A percentile compares a stretch with the other conserved stretches of the same genome.
Conservation (phyloP, 805 yeast species). For the Candida tibetensis region DNA sequence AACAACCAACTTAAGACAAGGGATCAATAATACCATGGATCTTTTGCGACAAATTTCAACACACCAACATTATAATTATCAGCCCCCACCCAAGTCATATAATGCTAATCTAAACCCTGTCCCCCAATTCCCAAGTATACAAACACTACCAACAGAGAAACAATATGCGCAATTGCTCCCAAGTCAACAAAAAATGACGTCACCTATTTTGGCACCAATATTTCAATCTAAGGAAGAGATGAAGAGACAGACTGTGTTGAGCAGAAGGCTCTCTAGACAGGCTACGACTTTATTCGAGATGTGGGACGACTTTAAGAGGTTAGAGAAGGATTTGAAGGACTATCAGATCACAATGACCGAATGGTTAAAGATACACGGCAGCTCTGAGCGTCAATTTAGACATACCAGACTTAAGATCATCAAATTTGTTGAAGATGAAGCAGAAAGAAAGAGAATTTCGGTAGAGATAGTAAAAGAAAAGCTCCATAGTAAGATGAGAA, state of each 20-base stretch:
- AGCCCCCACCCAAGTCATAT: neutral
- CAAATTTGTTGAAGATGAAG: constrained; percentile 29
- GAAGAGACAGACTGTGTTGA: constrained; percentile 19
- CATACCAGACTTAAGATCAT: constrained; percentile 29
- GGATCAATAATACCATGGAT: constrained; percentile 16
- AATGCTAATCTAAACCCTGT: constrained; percentile 2
- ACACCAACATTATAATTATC: constrained; percentile 1
- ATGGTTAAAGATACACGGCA: constrained; percentile 31
- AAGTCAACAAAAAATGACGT: neutral
- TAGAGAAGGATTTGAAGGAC: constrained; percentile 22
- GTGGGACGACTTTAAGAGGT: constrained; percentile 33
- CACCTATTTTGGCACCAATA: neutral
- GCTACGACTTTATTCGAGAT: constrained; percentile 28
- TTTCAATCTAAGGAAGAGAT: constrained; percentile 6
- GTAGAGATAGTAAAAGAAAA: constrained; percentile 25
- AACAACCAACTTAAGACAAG: constrained; percentile 12
- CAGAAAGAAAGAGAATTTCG: constrained; percentile 14
- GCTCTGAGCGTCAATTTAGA: constrained; percentile 27
- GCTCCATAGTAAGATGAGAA: constrained; percentile 27
- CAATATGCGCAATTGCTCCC: neutral
- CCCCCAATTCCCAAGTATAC: neutral
- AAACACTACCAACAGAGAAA: constrained; percentile 4
- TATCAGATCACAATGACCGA: constrained; percentile 25
- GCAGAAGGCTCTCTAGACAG: constrained; percentile 25
- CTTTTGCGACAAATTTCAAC: constrained; percentile 14